Evolutionary conservation across 495 filamentous ascomycete species (phyloP).

Genomic region (Glonium stellatum): DNA sequence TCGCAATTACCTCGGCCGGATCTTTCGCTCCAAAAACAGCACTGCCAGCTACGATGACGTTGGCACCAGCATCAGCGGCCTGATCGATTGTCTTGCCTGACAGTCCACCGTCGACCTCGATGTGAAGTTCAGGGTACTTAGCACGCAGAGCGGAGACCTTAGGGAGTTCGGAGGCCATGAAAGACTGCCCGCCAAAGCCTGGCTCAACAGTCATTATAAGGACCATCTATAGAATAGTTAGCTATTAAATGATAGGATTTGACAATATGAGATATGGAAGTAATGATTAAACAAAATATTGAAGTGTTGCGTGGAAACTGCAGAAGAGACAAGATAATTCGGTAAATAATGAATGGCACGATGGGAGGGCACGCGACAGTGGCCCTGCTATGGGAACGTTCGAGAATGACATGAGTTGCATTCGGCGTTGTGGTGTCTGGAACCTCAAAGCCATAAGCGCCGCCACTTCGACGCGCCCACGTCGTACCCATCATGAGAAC

Average conservation of each 20-base stretch:
- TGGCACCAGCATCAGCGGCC: conserved; percentile 91
- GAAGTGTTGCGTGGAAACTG: not conserved
- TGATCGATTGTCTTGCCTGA: conserved; percentile 84
- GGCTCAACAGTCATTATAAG: conserved; percentile 98
- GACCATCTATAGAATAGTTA: conserved; percentile 64
- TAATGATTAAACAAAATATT: not conserved
- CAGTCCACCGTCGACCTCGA: conserved; percentile 93
- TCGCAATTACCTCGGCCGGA: conserved; percentile 73
- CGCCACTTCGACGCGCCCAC: conserved; percentile 23
- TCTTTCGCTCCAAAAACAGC: conserved; percentile 91
- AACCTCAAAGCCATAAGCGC: conserved; percentile 21
- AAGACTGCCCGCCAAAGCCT: conserved; percentile 96
- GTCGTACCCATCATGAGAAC: conserved; percentile 13
- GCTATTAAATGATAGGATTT: not conserved
- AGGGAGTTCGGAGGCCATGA: conserved; percentile 91
- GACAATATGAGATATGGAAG: not conserved
- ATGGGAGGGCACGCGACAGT: conserved; percentile 1
- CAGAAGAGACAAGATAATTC: not conserved
- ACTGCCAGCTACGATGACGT: conserved; percentile 97
- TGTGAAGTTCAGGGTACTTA: conserved; percentile 84
- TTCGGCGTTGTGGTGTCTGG: not conserved
- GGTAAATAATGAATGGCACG: not conserved
- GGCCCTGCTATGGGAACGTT: not conserved
- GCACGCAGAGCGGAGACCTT: conserved; percentile 80
- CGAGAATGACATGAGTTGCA: conserved; percentile 6